Evolutionary conservation across 108 stramenopile genomes (phyloP).

Genomic region (Craspedostauros australis): DNA sequence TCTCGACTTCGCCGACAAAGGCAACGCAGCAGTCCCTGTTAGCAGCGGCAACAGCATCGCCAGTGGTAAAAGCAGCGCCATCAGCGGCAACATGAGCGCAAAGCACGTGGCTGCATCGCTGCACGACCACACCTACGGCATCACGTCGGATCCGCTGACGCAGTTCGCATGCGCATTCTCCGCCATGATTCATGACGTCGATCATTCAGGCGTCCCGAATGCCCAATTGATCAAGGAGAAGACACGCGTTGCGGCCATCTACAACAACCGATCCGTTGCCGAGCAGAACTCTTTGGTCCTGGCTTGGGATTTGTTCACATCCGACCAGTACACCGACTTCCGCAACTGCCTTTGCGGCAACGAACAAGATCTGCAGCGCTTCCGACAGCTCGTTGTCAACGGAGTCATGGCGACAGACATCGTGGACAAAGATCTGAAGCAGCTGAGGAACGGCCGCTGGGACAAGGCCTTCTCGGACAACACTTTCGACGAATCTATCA

Average conservation of each 20-base stretch:
- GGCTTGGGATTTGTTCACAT: slow-evolving; percentile 7
- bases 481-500: background rate
- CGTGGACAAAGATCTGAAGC: background rate
- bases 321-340: background rate
- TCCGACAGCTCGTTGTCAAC: slow-evolving; percentile 11
- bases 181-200: slow-evolving; percentile 35
- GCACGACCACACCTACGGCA: slow-evolving; percentile 5
- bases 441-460: slow-evolving; percentile 2
- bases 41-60: no score
- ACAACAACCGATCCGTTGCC: background rate
- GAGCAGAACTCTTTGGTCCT: background rate
- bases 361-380: background rate
- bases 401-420: slow-evolving; percentile 9
- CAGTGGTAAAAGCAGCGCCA: no score
- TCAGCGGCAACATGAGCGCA: no score
- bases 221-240: no score
- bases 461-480: slow-evolving; percentile 4
- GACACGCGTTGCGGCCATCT: background rate
- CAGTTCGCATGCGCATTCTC: slow-evolving; percentile 4
- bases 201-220: slow-evolving; percentile 6
- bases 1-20: no score
- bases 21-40: no score
- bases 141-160: slow-evolving; percentile 3
- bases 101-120: background rate
- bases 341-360: background rate